phyloP scores from a whole-genome alignment of 441 rosid genomes.

The Erodium texanum region DNA sequence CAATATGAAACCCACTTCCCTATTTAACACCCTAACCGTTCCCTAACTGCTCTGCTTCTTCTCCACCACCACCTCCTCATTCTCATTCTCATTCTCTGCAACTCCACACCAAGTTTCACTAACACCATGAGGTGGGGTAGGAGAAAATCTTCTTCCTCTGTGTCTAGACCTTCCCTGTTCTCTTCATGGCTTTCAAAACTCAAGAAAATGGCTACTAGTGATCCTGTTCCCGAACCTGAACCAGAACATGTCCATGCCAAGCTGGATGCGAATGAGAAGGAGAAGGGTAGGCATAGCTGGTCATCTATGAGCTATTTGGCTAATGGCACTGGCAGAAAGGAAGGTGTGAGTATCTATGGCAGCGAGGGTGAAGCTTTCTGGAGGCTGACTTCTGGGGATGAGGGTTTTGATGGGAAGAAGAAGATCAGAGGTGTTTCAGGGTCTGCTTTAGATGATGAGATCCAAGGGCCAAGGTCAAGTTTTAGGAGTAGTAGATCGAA shows the following conservation, averaged over 20 bases:
- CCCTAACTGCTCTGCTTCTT: conserved; percentile 32
- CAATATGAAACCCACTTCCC: conserved; percentile 44
- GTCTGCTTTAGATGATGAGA: conserved; percentile 29
- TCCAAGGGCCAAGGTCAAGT: conserved; percentile 22
- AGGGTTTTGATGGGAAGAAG: conserved; percentile 12
- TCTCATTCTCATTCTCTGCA: conserved; percentile 10
- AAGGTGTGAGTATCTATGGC: not conserved
- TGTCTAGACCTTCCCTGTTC: conserved; percentile 31
- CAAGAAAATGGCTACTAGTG: conserved; percentile 37
- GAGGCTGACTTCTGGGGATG: conserved; percentile 35
- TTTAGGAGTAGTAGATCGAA: conserved; percentile 26
- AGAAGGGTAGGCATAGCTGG: conserved; percentile 16
- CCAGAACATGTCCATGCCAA: conserved; percentile 23
- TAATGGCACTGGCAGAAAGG: not conserved
- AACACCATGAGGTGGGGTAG: conserved; percentile 64
- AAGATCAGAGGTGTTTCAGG: conserved; percentile 11
- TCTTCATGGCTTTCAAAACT: conserved; percentile 60
- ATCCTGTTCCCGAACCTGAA: conserved; percentile 30
- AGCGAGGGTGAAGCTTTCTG: conserved; percentile 38
- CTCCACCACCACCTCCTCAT: not conserved
- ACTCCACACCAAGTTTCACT: not conserved
- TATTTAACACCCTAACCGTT: conserved; percentile 38
- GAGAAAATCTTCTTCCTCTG: conserved; percentile 34
- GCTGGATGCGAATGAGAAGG: conserved; percentile 24
- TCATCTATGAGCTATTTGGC: not conserved